These are phyloP conservation scores for Acacia concinna DNA, from an alignment of 331 rosid genomes.

Conservation along the genomic window DNA sequence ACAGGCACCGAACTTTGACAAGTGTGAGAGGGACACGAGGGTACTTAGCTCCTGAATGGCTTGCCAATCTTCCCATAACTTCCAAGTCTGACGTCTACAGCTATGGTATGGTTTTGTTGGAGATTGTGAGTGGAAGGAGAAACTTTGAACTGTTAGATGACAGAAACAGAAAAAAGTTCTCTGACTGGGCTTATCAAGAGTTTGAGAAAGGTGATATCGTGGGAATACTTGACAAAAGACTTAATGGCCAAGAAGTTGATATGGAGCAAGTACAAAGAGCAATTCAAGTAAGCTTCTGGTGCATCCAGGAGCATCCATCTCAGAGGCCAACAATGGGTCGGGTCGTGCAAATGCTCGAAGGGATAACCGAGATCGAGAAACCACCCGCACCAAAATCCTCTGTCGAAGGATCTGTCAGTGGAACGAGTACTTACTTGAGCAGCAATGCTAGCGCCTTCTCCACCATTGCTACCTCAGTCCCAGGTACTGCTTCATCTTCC, in stretches of 20 bases:
- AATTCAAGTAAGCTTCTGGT: slow-evolving; percentile 83
- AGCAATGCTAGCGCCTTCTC: slow-evolving; percentile 56
- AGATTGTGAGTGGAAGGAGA: slow-evolving; percentile 83
- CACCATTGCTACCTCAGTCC: slow-evolving; percentile 41
- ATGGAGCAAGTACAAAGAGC: slow-evolving; percentile 70
- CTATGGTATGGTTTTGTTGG: slow-evolving; percentile 86
- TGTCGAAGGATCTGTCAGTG: slow-evolving; percentile 42
- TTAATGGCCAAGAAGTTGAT: slow-evolving; percentile 55
- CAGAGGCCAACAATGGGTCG: slow-evolving; percentile 85
- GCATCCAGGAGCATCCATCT: slow-evolving; percentile 93
- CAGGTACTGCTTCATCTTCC: slow-evolving; percentile 48
- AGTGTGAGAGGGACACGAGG: slow-evolving; percentile 93
- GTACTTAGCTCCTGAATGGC: slow-evolving; percentile 91
- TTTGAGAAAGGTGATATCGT: slow-evolving; percentile 69
- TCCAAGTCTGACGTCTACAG: slow-evolving; percentile 84
- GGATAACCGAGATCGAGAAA: slow-evolving; percentile 59
- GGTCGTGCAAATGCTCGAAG: slow-evolving; percentile 91
- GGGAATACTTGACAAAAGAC: slow-evolving; percentile 66
- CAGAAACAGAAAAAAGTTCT: slow-evolving; percentile 70
- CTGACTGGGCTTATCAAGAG: slow-evolving; percentile 80
- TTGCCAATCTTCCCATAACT: slow-evolving; percentile 84
- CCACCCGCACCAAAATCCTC: slow-evolving; percentile 61
- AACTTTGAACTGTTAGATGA: slow-evolving; percentile 72
- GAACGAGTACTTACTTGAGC: slow-evolving; percentile 50
- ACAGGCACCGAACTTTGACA: slow-evolving; percentile 69